These are phyloP conservation scores for Heterobasidion occidentale DNA, from an alignment of 1,284 basidiomycete species.

Conservation along the genomic window DNA sequence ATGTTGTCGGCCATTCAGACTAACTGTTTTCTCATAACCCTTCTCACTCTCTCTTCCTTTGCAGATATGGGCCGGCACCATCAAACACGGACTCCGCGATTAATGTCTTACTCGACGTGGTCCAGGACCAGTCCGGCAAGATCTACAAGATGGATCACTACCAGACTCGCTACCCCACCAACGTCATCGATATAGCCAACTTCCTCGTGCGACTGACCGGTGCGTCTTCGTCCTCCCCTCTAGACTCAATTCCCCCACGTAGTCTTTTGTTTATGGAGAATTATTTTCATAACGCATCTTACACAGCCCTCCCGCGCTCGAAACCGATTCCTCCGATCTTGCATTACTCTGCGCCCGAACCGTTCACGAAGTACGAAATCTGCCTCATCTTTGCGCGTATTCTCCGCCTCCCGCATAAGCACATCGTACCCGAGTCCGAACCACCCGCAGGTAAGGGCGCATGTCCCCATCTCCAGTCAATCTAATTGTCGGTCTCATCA, in stretches of 20 bases:
- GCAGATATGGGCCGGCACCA: constrained; percentile 72
- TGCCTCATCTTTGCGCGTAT: constrained; percentile 68
- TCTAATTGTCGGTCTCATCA: not conserved
- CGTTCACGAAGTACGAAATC: constrained; percentile 82
- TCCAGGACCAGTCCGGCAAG: constrained; percentile 71
- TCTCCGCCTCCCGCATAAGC: constrained; percentile 52
- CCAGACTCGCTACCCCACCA: constrained; percentile 76
- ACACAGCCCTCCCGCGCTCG: constrained; percentile 19
- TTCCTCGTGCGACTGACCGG: constrained; percentile 65
- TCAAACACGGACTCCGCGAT: constrained; percentile 74
- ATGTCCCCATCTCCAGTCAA: not conserved
- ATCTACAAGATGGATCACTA: constrained; percentile 84
- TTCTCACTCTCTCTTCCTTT: not conserved
- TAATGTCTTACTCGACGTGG: constrained; percentile 73
- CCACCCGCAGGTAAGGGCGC: constrained; percentile 36
- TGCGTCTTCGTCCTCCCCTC: constrained; percentile 21
- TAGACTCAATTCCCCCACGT: not conserved
- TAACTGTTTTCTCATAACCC: not conserved
- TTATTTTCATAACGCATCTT: not conserved
- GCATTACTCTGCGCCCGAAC: constrained; percentile 70
- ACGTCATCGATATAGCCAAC: constrained; percentile 66
- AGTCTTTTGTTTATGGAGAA: constrained; percentile 8
- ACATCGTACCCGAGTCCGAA: constrained; percentile 61
- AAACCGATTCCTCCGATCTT: constrained; percentile 53
- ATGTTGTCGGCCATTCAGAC: not conserved